phyloP scores from a whole-genome alignment of 129 eudicot genomes.

The Kitagawia praeruptora region DNA sequence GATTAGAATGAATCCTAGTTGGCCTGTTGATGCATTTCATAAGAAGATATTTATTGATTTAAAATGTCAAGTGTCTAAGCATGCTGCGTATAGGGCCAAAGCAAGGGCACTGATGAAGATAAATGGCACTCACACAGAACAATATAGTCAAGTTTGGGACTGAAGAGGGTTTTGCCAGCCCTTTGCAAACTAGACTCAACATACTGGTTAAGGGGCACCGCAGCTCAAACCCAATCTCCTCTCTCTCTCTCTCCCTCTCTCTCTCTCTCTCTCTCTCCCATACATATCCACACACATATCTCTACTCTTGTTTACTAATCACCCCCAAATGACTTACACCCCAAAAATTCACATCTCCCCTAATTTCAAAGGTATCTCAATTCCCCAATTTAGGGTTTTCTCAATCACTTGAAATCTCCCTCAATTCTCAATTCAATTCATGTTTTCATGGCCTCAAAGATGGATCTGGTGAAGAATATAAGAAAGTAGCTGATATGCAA shows the following conservation, averaged over 20 bases:
- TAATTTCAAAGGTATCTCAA: neutral
- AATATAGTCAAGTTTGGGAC: too few species aligned
- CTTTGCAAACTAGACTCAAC: too few species aligned
- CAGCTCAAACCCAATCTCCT: neutral
- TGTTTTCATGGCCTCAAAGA: slow-evolving; percentile 7
- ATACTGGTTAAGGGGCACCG: too few species aligned
- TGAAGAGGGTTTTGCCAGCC: too few species aligned
- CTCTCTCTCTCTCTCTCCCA: neutral
- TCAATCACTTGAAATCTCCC: neutral
- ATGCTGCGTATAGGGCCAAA: too few species aligned
- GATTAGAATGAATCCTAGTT: too few species aligned
- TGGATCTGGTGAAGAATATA: slow-evolving; percentile 22
- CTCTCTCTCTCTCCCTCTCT: neutral
- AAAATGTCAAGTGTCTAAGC: too few species aligned
- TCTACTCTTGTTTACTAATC: neutral
- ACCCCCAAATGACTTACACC: neutral
- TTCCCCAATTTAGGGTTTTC: neutral
- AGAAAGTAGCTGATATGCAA: slow-evolving; percentile 21
- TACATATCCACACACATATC: neutral
- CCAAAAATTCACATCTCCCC: neutral
- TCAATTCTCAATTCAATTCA: neutral
- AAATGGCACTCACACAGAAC: too few species aligned
- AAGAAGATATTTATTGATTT: too few species aligned
- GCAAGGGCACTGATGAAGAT: too few species aligned
- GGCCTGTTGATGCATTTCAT: too few species aligned